Conservation (phyloP, 164 flowering plant genomes). For the Amborella trichopoda region DNA sequence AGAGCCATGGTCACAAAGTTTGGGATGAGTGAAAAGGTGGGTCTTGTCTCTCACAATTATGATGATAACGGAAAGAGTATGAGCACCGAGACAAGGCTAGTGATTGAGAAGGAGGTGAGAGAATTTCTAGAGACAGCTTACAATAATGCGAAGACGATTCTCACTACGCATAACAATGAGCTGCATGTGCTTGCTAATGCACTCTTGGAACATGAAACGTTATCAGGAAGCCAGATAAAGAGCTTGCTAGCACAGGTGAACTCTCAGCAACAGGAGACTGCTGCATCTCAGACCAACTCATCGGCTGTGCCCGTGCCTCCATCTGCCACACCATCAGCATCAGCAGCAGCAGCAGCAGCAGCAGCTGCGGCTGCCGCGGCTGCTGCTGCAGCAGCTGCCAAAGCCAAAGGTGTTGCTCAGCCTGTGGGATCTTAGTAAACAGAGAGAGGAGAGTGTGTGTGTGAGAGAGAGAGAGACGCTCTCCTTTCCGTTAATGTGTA, state of each 20-base stretch:
- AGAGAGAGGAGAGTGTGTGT: too few relatives aligned
- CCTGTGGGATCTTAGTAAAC: constrained; percentile 89
- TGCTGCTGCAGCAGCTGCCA: constrained; percentile 51
- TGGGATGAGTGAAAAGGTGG: constrained; percentile 89
- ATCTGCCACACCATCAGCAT: constrained; percentile 46
- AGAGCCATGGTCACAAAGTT: constrained; percentile 83
- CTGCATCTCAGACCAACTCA: constrained; percentile 24
- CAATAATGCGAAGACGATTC: constrained; percentile 76
- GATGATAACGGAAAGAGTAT: constrained; percentile 75
- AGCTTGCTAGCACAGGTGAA: constrained; percentile 46
- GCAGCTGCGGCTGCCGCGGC: constrained; percentile 71
- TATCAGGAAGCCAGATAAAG: constrained; percentile 73
- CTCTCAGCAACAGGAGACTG: constrained; percentile 33
- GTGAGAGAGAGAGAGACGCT: too few relatives aligned
- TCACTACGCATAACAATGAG: constrained; percentile 61
- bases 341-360: constrained; percentile 63
- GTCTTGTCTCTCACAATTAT: constrained; percentile 74
- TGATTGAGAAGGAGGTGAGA: constrained; percentile 70
- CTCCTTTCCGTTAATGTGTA: too few relatives aligned
- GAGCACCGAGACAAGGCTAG: constrained; percentile 88
- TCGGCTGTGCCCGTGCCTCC: constrained; percentile 46
- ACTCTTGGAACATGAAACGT: constrained; percentile 79
- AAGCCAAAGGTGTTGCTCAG: constrained; percentile 58
- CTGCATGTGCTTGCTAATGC: constrained; percentile 87
- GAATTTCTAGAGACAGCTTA: constrained; percentile 60